Percentiles rank a stretch among this genome's conserved stretches.
phyloP scores from a whole-genome alignment of 305 asterid species.

The Coffea humblotiana region DNA sequence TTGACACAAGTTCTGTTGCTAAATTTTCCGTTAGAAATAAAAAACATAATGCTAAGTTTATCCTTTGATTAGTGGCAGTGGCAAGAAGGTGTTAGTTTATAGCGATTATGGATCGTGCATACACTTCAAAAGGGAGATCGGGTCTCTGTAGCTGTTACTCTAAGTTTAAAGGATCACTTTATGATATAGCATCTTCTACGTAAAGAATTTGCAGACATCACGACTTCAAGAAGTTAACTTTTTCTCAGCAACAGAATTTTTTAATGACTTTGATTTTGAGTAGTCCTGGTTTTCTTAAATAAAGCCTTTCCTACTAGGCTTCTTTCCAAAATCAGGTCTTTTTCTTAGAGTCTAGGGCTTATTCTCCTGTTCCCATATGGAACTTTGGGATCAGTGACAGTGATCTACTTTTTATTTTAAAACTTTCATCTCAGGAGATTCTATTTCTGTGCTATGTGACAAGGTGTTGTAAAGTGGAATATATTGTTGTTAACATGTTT shows the following conservation, averaged over 20 bases:
- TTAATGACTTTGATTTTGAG: neutral
- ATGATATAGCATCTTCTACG: neutral
- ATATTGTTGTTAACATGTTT: neutral
- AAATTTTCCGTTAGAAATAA: neutral
- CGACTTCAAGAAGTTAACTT: neutral
- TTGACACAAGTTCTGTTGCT: neutral
- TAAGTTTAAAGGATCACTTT: neutral
- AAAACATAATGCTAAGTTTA: neutral
- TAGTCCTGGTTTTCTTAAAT: neutral
- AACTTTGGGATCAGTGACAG: neutral
- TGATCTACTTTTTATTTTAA: neutral
- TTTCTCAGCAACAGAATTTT: neutral
- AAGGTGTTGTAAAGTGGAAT: neutral
- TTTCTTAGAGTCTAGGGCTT: neutral
- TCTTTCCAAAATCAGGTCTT: neutral
- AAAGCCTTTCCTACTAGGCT: neutral
- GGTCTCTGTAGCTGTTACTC: neutral
- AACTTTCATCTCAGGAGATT: neutral
- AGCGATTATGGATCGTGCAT: neutral
- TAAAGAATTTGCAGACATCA: neutral
- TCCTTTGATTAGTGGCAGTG: neutral
- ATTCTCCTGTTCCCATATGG: neutral
- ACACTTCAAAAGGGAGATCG: neutral
- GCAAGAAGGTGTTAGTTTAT: neutral
- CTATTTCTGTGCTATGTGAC: neutral